Percentiles rank a stretch among this genome's conserved stretches.
These are phyloP conservation scores for Symbiodinium natans DNA, from an alignment of 73 alveolate genomes.

Conservation along the genomic window DNA sequence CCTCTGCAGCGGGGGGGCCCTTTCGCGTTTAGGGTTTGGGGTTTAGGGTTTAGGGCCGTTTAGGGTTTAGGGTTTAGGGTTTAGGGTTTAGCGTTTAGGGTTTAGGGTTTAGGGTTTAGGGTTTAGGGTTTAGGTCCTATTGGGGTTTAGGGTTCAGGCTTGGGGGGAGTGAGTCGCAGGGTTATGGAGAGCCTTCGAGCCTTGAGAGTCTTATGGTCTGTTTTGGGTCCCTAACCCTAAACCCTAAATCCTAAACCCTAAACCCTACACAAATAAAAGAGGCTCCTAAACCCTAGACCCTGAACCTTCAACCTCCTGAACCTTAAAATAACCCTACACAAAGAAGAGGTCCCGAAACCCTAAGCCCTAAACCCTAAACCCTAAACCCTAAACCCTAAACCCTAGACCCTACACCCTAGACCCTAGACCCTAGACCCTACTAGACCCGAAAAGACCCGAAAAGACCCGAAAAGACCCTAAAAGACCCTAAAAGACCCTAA, in stretches of 20 bases:
- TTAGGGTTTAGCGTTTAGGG: too few species aligned
- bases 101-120: background rate
- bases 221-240: background rate
- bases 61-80: background rate
- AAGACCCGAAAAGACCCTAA: too few species aligned
- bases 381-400: background rate
- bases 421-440: background rate
- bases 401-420: background rate
- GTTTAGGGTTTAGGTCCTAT: background rate
- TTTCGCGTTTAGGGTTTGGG: background rate
- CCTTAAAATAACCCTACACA: background rate
- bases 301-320: background rate
- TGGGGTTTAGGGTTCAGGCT: too few species aligned
- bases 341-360: too few species aligned
- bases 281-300: too few species aligned
- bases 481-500: too few species aligned
- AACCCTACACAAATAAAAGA: background rate
- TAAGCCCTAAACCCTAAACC: background rate
- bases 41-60: background rate
- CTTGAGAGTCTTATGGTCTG: too few species aligned
- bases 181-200: too few species aligned
- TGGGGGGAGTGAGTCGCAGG: too few species aligned
- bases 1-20: slow-evolving; percentile 32
- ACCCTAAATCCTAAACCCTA: background rate
- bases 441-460: too few species aligned